Percentiles rank a stretch among this genome's conserved stretches.
Evolutionary conservation across 1,284 basidiomycete genomes (phyloP).

Genomic region (Sporisorium graminicola): DNA sequence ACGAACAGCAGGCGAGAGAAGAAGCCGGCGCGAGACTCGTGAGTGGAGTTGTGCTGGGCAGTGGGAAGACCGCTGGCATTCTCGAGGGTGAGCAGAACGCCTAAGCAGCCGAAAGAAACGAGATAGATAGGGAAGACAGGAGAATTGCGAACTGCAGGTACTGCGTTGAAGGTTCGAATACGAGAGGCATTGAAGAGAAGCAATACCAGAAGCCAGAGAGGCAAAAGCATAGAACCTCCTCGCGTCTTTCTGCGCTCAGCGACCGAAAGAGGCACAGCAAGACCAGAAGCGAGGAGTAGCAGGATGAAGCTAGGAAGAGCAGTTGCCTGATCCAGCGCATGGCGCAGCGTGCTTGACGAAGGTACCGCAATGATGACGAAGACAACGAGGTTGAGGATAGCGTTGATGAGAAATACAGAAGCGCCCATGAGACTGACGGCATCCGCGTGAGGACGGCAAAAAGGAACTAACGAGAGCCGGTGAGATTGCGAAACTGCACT

Average conservation of each 20-base stretch:
- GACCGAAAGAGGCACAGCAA: conserved; percentile 26
- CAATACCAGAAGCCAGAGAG: conserved; percentile 41
- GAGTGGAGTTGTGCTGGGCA: conserved; percentile 19
- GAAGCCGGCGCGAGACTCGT: conserved; percentile 41
- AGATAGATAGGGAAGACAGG: conserved; percentile 39
- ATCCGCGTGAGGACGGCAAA: conserved; percentile 22
- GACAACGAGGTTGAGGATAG: conserved; percentile 23
- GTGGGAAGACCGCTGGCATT: conserved; percentile 30
- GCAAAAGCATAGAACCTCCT: conserved; percentile 38
- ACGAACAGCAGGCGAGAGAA: conserved; percentile 45
- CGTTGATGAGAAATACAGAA: conserved; percentile 22
- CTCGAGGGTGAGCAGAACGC: conserved; percentile 40
- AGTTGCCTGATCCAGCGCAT: conserved; percentile 5
- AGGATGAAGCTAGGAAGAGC: conserved; percentile 25
- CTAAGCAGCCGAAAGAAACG: conserved; percentile 29
- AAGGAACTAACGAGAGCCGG: conserved; percentile 8
- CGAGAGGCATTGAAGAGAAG: conserved; percentile 44
- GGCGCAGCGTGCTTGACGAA: conserved; percentile 6
- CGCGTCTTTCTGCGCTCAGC: conserved; percentile 39
- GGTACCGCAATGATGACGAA: conserved; percentile 22
- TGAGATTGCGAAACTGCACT: conserved; percentile 3
- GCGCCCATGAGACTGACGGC: conserved; percentile 26
- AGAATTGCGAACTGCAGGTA: conserved; percentile 19
- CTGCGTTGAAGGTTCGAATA: conserved; percentile 37
- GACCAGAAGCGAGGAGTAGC: conserved; percentile 21